Evolutionary conservation across 2,329 filamentous ascomycete genomes (phyloP).

Genomic region (Mycosphaerella arachidis): DNA sequence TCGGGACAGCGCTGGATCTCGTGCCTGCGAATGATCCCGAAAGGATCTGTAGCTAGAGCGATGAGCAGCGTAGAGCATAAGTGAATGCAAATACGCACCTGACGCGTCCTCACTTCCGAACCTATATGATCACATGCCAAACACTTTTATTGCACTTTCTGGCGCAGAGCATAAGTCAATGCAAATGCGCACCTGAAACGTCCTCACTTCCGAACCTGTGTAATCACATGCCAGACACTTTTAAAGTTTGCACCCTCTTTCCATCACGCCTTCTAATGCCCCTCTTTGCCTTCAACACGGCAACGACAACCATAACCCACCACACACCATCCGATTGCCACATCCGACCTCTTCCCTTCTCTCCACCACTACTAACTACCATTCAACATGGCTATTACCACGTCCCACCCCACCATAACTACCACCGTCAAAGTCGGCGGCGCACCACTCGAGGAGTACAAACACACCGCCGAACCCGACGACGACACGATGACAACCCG

Average conservation of each 20-base stretch:
- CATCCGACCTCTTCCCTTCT: not conserved
- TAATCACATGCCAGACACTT: not conserved
- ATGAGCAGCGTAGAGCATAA: not conserved
- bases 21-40: no score
- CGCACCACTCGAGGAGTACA: not conserved
- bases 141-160: not conserved
- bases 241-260: not conserved
- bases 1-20: no score
- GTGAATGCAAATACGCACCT: not conserved
- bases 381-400: not conserved
- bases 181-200: not conserved
- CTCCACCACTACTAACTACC: not conserved
- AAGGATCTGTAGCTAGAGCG: no score
- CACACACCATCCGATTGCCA: not conserved
- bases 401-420: not conserved
- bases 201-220: not conserved
- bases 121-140: not conserved
- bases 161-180: not conserved
- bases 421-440: not conserved
- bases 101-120: not conserved
- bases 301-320: not conserved
- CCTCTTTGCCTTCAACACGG: not conserved
- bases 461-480: not conserved
- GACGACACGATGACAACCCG: slow-evolving; percentile 10
- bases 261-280: not conserved